Evolutionary conservation across 805 yeast species (phyloP).

Genomic region (Cyberlindnera bimundalis): DNA sequence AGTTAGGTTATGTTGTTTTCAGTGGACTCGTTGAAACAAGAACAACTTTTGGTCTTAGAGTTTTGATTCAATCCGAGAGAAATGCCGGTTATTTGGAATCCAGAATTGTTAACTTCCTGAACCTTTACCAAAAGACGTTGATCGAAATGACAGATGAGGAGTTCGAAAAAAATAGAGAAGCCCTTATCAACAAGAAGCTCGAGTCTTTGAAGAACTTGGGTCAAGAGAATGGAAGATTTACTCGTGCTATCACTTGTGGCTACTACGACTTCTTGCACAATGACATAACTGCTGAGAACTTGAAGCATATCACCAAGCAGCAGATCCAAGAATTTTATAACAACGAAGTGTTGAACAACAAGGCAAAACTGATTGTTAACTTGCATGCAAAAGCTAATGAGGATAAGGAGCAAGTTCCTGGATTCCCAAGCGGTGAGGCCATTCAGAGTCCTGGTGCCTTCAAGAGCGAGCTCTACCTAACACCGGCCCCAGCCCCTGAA

Average conservation of each 20-base stretch:
- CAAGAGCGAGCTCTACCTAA: slow-evolving; percentile 49
- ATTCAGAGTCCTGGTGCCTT: slow-evolving; percentile 49
- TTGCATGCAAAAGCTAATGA: slow-evolving; percentile 46
- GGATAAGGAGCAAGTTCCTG: slow-evolving; percentile 27
- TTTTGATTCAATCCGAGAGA: slow-evolving; percentile 82
- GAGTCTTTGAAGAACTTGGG: slow-evolving; percentile 73
- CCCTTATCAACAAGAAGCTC: slow-evolving; percentile 60
- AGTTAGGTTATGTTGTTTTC: slow-evolving; percentile 91
- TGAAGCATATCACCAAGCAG: slow-evolving; percentile 49
- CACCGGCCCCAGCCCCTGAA: slow-evolving; percentile 61
- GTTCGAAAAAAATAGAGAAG: slow-evolving; percentile 63
- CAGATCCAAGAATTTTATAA: slow-evolving; percentile 58
- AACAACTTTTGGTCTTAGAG: slow-evolving; percentile 67
- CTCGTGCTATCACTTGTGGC: slow-evolving; percentile 69
- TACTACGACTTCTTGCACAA: slow-evolving; percentile 69
- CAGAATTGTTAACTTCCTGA: slow-evolving; percentile 69
- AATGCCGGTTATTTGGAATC: slow-evolving; percentile 68
- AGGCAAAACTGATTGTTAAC: slow-evolving; percentile 53
- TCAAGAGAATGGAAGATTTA: slow-evolving; percentile 69
- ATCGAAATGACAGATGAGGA: slow-evolving; percentile 56
- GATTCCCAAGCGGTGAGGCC: slow-evolving; percentile 47
- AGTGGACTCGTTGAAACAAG: slow-evolving; percentile 67
- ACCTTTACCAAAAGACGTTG: slow-evolving; percentile 42
- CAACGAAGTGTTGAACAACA: slow-evolving; percentile 35
- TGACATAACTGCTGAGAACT: slow-evolving; percentile 51